Evolutionary conservation across 2,329 filamentous ascomycete species (phyloP).

Genomic region (Trichoderma afroharzianum): DNA sequence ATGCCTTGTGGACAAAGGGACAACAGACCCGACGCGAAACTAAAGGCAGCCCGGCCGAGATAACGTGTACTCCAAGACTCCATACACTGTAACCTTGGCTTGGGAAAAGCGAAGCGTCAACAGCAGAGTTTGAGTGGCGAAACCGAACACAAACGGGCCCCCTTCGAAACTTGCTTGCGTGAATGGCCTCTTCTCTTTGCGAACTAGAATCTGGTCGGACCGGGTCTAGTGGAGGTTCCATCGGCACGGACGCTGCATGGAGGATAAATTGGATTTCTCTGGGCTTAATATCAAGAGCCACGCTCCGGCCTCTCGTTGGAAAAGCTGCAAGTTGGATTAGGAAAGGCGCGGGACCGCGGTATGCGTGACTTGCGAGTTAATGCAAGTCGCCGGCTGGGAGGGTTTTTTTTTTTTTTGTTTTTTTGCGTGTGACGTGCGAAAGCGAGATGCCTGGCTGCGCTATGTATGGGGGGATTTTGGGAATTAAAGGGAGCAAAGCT

Average conservation of each 20-base stretch:
- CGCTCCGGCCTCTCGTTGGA: conserved; percentile 14
- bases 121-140: background rate
- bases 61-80: background rate
- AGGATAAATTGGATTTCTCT: conserved; percentile 8
- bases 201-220: background rate
- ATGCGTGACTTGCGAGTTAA: background rate
- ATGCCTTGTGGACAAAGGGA: background rate
- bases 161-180: background rate
- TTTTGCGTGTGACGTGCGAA: background rate
- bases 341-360: background rate
- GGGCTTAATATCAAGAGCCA: conserved; percentile 10
- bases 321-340: background rate
- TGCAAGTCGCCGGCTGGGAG: background rate
- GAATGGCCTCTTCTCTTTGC: background rate
- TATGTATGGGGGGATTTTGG: background rate
- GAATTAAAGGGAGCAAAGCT: background rate
- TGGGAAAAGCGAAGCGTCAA: background rate
- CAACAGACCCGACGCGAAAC: too few species aligned
- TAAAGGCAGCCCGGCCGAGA: background rate
- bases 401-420: background rate
- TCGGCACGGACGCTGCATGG: background rate
- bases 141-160: background rate
- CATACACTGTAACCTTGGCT: background rate
- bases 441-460: background rate
- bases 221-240: background rate